Evolutionary conservation across 345 rosid genomes (phyloP), one percentile per base, ranked within the genome.

Genomic region (Melaleuca quinquenervia): DNA sequence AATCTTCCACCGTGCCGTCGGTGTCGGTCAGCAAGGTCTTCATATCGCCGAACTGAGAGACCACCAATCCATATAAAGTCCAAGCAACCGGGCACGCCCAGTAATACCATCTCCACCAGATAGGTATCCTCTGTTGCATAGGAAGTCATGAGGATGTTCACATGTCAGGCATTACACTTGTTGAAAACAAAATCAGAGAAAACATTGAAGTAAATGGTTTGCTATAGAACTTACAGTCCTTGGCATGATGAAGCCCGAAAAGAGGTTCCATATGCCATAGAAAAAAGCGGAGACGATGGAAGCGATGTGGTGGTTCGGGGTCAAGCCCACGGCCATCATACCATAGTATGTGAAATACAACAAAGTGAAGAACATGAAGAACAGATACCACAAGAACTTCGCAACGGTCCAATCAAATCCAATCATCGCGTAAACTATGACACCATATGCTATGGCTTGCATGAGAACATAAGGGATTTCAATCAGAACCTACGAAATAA

Each of bases 81-180:
- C 92, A 91, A 11, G 91, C 45, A 8, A 88, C 49, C 20, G 93
- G 93, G 64, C 85, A 83, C 36, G 49, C 85, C 93, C 93, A 91
- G 29, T 86, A 90, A 88, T 88, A 91, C 93, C 92, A 91, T 82
- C 89, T 90, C 92, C 93, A 91, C 93, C 93, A 91, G 27, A 89
- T 80, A 1, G 93, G 93, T 0, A 90, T 90, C 82, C 85, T 86
- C 93, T 90, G 91, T 84, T 83, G 26, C 26, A 20, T 27, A 51
- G 32, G 26, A 54, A 82, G 26, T 8, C 20, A 51, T 32, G 4
- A 82, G 21, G 53, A 82, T 26, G 44, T 32, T 7, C 22, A 51
- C 84, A 50, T 15, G 32, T 45, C 13, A 82, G 52, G 52, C 24
- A 82, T 51, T 21, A 82, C 21, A 27, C 9, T 24, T 11, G 50